Conservation (phyloP, 2,329 filamentous ascomycete species). For the Beauveria australis region DNA sequence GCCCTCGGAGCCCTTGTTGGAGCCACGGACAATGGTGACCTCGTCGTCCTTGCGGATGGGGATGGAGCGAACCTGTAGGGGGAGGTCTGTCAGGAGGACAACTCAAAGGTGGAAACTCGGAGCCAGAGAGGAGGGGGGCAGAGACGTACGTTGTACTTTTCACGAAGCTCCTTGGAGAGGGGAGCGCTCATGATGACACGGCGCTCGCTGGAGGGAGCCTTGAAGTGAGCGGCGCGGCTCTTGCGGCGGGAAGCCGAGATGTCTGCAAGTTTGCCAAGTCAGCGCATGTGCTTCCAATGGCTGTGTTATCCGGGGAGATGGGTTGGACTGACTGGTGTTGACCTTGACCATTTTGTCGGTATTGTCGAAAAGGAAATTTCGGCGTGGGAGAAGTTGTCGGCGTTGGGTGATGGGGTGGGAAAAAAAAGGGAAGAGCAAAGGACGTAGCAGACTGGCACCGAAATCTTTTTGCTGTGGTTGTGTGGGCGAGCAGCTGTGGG, state of each 20-base stretch:
- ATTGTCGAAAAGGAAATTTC: constrained; percentile 19
- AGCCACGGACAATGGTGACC: constrained; percentile 84
- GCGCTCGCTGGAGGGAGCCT: constrained; percentile 86
- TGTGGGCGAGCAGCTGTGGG: constrained; percentile 20
- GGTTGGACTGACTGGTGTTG: constrained; percentile 44
- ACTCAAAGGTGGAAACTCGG: background rate
- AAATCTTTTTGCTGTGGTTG: constrained; percentile 11
- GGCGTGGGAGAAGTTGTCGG: constrained; percentile 16
- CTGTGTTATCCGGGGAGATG: background rate
- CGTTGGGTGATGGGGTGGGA: constrained; percentile 22
- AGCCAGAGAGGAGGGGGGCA: background rate
- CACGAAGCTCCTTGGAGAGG: constrained; percentile 91
- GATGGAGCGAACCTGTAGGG: constrained; percentile 74
- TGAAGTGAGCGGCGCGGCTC: constrained; percentile 98
- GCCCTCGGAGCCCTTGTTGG: constrained; percentile 96
- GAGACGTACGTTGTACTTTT: constrained; percentile 89
- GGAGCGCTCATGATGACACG: constrained; percentile 96
- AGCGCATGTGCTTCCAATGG: background rate
- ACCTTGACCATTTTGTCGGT: constrained; percentile 62
- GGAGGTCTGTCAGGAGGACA: background rate
- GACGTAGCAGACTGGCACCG: background rate
- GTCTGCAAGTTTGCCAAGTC: constrained; percentile 28
- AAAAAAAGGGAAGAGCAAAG: constrained; percentile 8
- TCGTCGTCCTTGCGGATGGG: constrained; percentile 97
- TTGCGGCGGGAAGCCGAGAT: constrained; percentile 83